Evolutionary conservation across 108 stramenopile genomes (phyloP), one percentile per base, ranked within the genome.

Genomic region (Cyclotella cryptica): DNA sequence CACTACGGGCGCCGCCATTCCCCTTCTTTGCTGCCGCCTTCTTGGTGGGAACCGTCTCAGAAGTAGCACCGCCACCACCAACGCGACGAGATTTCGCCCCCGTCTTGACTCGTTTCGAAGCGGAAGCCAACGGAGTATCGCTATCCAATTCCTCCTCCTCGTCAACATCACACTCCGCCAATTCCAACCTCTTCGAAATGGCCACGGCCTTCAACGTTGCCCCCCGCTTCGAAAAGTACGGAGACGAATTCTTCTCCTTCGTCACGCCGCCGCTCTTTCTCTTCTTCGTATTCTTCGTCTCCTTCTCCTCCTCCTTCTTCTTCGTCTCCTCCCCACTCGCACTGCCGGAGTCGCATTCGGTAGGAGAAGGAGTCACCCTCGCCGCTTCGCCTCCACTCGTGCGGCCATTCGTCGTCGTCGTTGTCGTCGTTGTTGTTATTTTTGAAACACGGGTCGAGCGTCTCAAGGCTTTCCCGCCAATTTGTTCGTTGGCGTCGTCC

Each of bases 81-180:
- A 1, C 19, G 4, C 49, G 49, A 8, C 19, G 8, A 51, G 49
- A 4, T 8, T 18, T 51, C 8, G 19, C 27, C 12, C 17, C 57
- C 22, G 29, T 61, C 19, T 24, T n/a, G 11, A 12, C 24, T 12
- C 30, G 60, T 35, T 61, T 61, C 8, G 30, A 12, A 12, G 55
- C 55, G 24, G 55, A 26, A 10, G 28, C 13, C 61, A 72, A 24
- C 14, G 62, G 71, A 35, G 45, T 45, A 63, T 72, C 69, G n/a
- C 21, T 63, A 6, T 78, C 78, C 24, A 58, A 64, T 1, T 69
- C 66, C 19, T 83, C 70, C 13, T 74, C 77, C 1, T 58, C 67
- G 29, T 49, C 52, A 1, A 29, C 59, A 5, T n/a, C 63, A 14
- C 44, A 29, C 6, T 15, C 67, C 19, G 19, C 52, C 64, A 27